A percentile compares a stretch with the other conserved stretches of the same genome.
Conservation (phyloP, 1,284 basidiomycete genomes). For the Afroboletus lepidellus region DNA sequence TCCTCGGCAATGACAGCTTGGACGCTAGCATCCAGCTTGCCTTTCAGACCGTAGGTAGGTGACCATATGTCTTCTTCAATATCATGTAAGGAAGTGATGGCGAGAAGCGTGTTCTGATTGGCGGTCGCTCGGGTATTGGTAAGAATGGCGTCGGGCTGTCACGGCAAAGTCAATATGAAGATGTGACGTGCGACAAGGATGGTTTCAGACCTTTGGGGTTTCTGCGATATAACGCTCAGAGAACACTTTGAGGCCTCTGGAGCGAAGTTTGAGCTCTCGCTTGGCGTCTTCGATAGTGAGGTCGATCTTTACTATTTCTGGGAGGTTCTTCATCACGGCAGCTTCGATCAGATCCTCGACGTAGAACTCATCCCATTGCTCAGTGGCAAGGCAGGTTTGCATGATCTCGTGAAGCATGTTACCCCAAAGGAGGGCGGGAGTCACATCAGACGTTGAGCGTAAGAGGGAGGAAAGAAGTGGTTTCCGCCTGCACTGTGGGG, state of each 20-base stretch:
- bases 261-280: slow-evolving; percentile 58
- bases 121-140: slow-evolving; percentile 58
- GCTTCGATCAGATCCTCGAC: slow-evolving; percentile 58
- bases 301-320: slow-evolving; percentile 63
- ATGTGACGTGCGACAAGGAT: not conserved
- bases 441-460: slow-evolving; percentile 55
- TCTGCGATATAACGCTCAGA: slow-evolving; percentile 60
- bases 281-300: slow-evolving; percentile 60
- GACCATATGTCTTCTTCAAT: slow-evolving; percentile 99
- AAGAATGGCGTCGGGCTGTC: slow-evolving; percentile 61
- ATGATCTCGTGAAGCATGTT: slow-evolving; percentile 89
- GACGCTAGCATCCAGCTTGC: slow-evolving; percentile 92
- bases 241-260: slow-evolving; percentile 65
- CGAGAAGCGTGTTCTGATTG: slow-evolving; percentile 54
- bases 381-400: slow-evolving; percentile 67
- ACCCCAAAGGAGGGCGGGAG: slow-evolving; percentile 80
- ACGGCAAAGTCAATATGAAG: not conserved
- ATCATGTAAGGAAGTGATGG: slow-evolving; percentile 75
- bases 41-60: slow-evolving; percentile 92
- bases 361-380: slow-evolving; percentile 59
- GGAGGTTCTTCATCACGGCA: slow-evolving; percentile 49
- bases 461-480: slow-evolving; percentile 69
- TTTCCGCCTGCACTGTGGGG: slow-evolving; percentile 78
- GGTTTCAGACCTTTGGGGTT: slow-evolving; percentile 52
- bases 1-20: slow-evolving; percentile 60